A percentile compares a stretch with the other conserved stretches of the same genome.
Evolutionary conservation across 2,329 filamentous ascomycete species (phyloP).

Genomic region (Trichoderma sp.): DNA sequence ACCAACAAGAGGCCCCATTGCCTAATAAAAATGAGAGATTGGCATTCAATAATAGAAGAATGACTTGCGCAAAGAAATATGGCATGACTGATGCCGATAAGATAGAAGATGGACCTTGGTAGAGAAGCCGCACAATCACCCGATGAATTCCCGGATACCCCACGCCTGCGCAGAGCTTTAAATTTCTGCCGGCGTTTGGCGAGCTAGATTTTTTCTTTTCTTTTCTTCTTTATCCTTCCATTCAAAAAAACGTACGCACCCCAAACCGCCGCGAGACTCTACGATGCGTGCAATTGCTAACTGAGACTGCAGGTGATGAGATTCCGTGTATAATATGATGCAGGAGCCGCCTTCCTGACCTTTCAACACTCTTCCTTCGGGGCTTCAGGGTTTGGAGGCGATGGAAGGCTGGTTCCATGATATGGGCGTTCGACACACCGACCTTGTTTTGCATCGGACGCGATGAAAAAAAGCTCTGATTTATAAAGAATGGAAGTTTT

Average conservation of each 20-base stretch:
- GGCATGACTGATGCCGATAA: slow-evolving; percentile 20
- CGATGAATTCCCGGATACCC: slow-evolving; percentile 33
- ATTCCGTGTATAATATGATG: slow-evolving; percentile 94
- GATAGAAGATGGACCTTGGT: slow-evolving; percentile 12
- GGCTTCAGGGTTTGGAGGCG: slow-evolving; percentile 85
- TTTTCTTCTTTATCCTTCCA: slow-evolving; percentile 85
- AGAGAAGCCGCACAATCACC: slow-evolving; percentile 22
- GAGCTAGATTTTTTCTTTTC: slow-evolving; percentile 42
- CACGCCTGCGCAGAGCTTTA: slow-evolving; percentile 37
- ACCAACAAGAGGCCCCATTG: slow-evolving; percentile 31
- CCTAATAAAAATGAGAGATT: slow-evolving; percentile 1
- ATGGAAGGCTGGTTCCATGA: slow-evolving; percentile 74
- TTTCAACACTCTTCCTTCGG: slow-evolving; percentile 79
- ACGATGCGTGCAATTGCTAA: slow-evolving; percentile 33
- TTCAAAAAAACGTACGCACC: slow-evolving; percentile 90
- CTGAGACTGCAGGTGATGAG: slow-evolving; percentile 84
- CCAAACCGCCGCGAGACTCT: slow-evolving; percentile 25
- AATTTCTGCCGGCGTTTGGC: slow-evolving; percentile 33
- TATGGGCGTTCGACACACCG: slow-evolving; percentile 98
- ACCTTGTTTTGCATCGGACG: slow-evolving; percentile 98
- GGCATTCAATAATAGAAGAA: not conserved
- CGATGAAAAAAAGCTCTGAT: slow-evolving; percentile 97
- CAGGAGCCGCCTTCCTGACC: slow-evolving; percentile 63
- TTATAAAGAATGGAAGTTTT: slow-evolving; percentile 45
- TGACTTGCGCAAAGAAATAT: not conserved